These are phyloP conservation scores for Chenopodium quinoa DNA, from an alignment of 148 eudicot genomes.

Conservation along the genomic window DNA sequence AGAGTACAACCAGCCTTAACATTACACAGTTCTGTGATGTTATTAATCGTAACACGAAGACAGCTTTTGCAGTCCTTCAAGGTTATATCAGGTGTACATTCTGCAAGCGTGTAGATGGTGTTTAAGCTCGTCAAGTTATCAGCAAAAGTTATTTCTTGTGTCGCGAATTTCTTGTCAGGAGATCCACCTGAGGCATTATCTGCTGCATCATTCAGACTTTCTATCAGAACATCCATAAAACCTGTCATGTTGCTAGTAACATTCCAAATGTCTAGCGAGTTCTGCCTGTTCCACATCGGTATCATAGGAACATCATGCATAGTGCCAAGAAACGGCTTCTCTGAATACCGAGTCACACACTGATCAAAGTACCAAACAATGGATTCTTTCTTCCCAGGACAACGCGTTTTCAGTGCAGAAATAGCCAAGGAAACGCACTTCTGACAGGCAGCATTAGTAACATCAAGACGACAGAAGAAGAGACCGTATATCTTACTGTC, in stretches of 20 bases:
- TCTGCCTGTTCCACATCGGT: conserved; percentile 38
- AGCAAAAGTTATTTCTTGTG: conserved; percentile 16
- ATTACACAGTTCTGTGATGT: conserved; percentile 30
- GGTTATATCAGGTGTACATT: conserved; percentile 32
- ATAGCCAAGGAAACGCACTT: conserved; percentile 22
- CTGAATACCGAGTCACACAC: conserved; percentile 33
- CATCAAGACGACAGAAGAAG: conserved; percentile 34
- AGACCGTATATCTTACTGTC: conserved; percentile 25
- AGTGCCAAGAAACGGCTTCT: conserved; percentile 28
- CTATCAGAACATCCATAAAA: conserved; percentile 25
- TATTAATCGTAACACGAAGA: conserved; percentile 22
- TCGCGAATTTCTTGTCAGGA: conserved; percentile 20
- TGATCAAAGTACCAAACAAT: conserved; percentile 40
- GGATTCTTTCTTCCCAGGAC: conserved; percentile 31
- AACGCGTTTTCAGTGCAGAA: conserved; percentile 24
- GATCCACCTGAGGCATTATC: conserved; percentile 19
- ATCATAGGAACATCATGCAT: conserved; percentile 39
- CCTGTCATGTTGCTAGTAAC: conserved; percentile 24
- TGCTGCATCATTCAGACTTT: not conserved
- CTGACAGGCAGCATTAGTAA: conserved; percentile 22
- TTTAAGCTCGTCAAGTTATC: conserved; percentile 23
- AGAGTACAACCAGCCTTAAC: conserved; percentile 32
- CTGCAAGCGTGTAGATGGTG: conserved; percentile 28
- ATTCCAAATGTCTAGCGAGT: conserved; percentile 27
- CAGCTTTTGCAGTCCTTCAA: conserved; percentile 25